Evolutionary conservation across 2,329 filamentous ascomycete genomes (phyloP).

Genomic region (Xylaria digitata): DNA sequence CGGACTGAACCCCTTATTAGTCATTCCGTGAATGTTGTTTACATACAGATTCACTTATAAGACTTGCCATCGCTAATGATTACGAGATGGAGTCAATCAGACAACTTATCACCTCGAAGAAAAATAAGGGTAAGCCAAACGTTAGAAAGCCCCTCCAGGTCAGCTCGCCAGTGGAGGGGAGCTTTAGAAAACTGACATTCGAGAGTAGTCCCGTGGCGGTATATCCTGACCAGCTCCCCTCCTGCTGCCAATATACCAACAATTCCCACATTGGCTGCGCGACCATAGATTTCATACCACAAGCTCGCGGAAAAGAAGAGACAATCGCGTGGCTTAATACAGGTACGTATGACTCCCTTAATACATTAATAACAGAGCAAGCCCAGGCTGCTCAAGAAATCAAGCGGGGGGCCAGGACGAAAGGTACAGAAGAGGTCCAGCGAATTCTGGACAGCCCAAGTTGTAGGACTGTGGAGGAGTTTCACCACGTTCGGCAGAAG

Average conservation of each 20-base stretch:
- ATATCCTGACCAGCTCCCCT: neutral
- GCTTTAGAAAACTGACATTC: conserved; percentile 12
- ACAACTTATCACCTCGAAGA: conserved; percentile 25
- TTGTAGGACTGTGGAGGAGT: conserved; percentile 33
- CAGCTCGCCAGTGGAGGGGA: conserved; percentile 21
- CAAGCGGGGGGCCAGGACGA: conserved; percentile 34
- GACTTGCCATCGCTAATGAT: neutral
- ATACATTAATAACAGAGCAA: conserved; percentile 31
- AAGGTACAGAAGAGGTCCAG: conserved; percentile 40
- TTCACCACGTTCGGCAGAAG: conserved; percentile 32
- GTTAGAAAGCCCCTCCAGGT: conserved; percentile 11
- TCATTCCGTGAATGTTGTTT: neutral
- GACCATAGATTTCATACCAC: conserved; percentile 36
- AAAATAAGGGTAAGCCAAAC: conserved; percentile 12
- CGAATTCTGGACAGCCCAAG: conserved; percentile 40
- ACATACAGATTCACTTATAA: neutral
- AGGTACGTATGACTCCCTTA: conserved; percentile 36
- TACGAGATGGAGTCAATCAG: conserved; percentile 40
- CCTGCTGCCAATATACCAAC: neutral
- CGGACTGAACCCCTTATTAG: no score
- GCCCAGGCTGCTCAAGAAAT: conserved; percentile 37
- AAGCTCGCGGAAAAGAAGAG: conserved; percentile 34
- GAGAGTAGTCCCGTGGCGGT: neutral
- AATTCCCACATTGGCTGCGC: neutral
- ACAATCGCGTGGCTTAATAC: conserved; percentile 36